Conservation (phyloP, 768 basidiomycete species). For the Boletus vinaceobasis region DNA sequence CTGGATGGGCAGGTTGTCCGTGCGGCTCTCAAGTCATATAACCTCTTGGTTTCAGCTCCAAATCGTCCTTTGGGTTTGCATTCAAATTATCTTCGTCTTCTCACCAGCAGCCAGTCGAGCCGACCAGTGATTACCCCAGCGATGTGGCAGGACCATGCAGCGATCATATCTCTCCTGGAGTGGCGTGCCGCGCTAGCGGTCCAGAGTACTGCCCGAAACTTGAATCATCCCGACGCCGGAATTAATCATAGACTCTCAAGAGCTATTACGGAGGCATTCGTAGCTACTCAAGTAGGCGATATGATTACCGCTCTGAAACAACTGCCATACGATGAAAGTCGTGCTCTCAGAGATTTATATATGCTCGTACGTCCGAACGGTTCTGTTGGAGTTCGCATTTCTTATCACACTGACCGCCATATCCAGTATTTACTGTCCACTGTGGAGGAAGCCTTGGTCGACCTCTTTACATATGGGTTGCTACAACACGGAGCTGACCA, state of each 20-base stretch:
- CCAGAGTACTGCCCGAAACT: conserved; percentile 33
- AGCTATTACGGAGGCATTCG: conserved; percentile 67
- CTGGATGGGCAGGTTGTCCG: conserved; percentile 73
- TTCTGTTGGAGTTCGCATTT: too few species aligned
- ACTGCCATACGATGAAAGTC: conserved; percentile 16
- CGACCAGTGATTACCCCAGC: conserved; percentile 18
- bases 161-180: conserved; percentile 51
- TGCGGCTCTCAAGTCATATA: conserved; percentile 61
- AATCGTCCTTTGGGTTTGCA: conserved; percentile 12
- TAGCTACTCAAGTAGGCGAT: conserved; percentile 52
- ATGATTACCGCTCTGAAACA: conserved; percentile 38
- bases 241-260: conserved; percentile 55
- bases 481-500: conserved; percentile 24
- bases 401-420: not conserved
- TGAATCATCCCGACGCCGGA: conserved; percentile 47
- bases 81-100: conserved; percentile 51
- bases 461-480: conserved; percentile 57
- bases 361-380: conserved; percentile 24
- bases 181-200: conserved; percentile 65
- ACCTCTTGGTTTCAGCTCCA: conserved; percentile 37
- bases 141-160: conserved; percentile 39
- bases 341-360: conserved; percentile 21
- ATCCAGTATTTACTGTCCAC: conserved; percentile 58
- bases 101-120: conserved; percentile 26
- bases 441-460: conserved; percentile 51